Conservation (phyloP, 495 filamentous ascomycete species). For the Podospora sp. region DNA sequence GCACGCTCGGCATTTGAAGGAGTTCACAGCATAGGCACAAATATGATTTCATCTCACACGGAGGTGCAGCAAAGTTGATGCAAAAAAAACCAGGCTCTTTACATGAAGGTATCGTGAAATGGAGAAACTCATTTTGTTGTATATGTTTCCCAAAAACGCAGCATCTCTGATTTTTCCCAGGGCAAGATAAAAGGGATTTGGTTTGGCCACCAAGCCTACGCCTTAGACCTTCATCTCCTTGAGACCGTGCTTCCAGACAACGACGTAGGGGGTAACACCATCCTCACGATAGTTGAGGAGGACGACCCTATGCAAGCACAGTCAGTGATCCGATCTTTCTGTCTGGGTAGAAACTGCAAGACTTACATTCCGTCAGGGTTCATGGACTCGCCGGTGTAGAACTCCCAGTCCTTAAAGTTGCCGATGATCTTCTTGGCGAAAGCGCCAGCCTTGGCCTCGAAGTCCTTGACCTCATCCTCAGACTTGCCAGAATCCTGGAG, state of each 20-base stretch:
- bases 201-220: not conserved
- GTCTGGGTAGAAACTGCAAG: conserved; percentile 27
- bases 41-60: not conserved
- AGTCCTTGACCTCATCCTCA: conserved; percentile 67
- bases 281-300: conserved; percentile 98
- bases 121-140: conserved; percentile 16
- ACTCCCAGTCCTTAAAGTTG: conserved; percentile 94
- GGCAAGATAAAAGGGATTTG: not conserved
- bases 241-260: conserved; percentile 95
- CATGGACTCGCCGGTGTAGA: conserved; percentile 89
- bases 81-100: conserved; percentile 16
- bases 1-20: not conserved
- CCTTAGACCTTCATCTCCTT: conserved; percentile 87
- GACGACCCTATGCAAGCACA: conserved; percentile 65
- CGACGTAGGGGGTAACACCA: conserved; percentile 84
- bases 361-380: conserved; percentile 84
- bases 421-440: conserved; percentile 79
- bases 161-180: not conserved
- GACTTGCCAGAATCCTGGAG: conserved; percentile 64
- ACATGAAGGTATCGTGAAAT: conserved; percentile 21
- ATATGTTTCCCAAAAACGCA: conserved; percentile 14
- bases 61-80: not conserved
- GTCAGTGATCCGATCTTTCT: conserved; percentile 15
- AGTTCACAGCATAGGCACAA: not conserved
- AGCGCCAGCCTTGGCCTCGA: conserved; percentile 70